Evolutionary conservation across 805 yeast species (phyloP).

Genomic region (Zygosaccharomyces lentus): DNA sequence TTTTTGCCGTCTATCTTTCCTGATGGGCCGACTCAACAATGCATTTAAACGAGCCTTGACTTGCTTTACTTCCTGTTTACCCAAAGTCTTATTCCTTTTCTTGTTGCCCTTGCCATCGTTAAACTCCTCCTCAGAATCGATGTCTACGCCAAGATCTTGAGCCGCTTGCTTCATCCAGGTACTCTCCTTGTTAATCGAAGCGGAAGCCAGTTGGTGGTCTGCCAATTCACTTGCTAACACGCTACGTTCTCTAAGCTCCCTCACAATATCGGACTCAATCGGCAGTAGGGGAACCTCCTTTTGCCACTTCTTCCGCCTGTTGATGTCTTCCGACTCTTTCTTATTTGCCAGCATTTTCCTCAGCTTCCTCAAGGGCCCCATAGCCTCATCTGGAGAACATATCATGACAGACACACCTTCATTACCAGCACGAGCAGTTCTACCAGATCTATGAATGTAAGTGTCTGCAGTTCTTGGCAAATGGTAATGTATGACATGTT

Average conservation of each 20-base stretch:
- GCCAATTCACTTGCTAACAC: slow-evolving; percentile 68
- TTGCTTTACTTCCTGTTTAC: slow-evolving; percentile 45
- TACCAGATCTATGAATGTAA: slow-evolving; percentile 92
- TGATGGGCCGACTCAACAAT: slow-evolving; percentile 49
- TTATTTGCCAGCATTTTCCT: slow-evolving; percentile 48
- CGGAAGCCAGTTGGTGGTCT: slow-evolving; percentile 58
- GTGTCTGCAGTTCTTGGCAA: slow-evolving; percentile 92
- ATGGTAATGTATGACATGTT: slow-evolving; percentile 95
- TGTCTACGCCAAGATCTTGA: slow-evolving; percentile 82
- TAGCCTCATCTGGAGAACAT: slow-evolving; percentile 89
- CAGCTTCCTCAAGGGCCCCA: slow-evolving; percentile 79
- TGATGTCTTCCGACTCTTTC: slow-evolving; percentile 16
- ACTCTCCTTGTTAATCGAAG: slow-evolving; percentile 61
- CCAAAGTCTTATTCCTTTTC: slow-evolving; percentile 53
- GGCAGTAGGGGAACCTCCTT: slow-evolving; percentile 66
- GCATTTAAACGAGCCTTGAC: slow-evolving; percentile 50
- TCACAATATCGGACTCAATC: slow-evolving; percentile 67
- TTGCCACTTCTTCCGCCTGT: slow-evolving; percentile 41
- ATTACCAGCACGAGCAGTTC: slow-evolving; percentile 94
- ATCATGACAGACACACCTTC: slow-evolving; percentile 95
- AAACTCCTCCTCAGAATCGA: slow-evolving; percentile 62
- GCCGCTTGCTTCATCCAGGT: slow-evolving; percentile 89
- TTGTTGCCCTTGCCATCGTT: slow-evolving; percentile 46
- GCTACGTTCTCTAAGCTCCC: slow-evolving; percentile 67
- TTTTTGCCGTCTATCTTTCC: slow-evolving; percentile 61